Percentiles rank a stretch among this genome's conserved stretches.
These are phyloP conservation scores for Priceomyces melissophilus DNA, from an alignment of 805 yeast genomes.

Conservation along the genomic window DNA sequence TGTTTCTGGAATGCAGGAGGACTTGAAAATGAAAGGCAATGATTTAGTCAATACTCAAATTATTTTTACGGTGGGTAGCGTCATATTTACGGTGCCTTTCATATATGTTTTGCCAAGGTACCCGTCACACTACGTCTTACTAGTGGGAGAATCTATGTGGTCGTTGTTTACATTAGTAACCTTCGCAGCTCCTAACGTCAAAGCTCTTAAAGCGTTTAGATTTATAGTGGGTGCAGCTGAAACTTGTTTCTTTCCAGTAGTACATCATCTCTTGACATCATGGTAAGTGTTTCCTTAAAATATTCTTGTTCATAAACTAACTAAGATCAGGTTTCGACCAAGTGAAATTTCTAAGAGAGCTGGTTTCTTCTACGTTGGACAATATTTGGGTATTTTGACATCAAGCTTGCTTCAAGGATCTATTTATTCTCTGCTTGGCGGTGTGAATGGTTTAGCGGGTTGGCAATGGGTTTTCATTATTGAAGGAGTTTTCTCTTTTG, in stretches of 20 bases:
- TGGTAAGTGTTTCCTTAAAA: constrained; percentile 12
- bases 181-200: constrained; percentile 46
- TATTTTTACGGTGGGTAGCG: constrained; percentile 56
- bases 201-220: constrained; percentile 56
- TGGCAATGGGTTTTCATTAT: constrained; percentile 77
- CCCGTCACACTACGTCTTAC: constrained; percentile 53
- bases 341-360: constrained; percentile 60
- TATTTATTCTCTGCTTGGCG: constrained; percentile 44
- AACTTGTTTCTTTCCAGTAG: constrained; percentile 47
- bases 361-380: constrained; percentile 59
- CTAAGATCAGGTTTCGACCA: constrained; percentile 45
- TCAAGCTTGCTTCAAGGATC: constrained; percentile 63
- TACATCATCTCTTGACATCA: constrained; percentile 48
- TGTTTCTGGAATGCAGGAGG: constrained; percentile 60
- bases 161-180: constrained; percentile 59
- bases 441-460: constrained; percentile 51
- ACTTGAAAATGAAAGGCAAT: constrained; percentile 55
- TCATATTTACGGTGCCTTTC: constrained; percentile 62
- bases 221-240: constrained; percentile 70
- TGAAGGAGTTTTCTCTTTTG: constrained; percentile 58
- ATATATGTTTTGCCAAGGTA: constrained; percentile 52
- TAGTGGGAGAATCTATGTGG: constrained; percentile 63
- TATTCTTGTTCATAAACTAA: constrained; percentile 1
- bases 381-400: constrained; percentile 58
- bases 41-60: constrained; percentile 60